Conservation (phyloP, 352 stramenopile genomes). For the Phytophthora tentaculata region DNA sequence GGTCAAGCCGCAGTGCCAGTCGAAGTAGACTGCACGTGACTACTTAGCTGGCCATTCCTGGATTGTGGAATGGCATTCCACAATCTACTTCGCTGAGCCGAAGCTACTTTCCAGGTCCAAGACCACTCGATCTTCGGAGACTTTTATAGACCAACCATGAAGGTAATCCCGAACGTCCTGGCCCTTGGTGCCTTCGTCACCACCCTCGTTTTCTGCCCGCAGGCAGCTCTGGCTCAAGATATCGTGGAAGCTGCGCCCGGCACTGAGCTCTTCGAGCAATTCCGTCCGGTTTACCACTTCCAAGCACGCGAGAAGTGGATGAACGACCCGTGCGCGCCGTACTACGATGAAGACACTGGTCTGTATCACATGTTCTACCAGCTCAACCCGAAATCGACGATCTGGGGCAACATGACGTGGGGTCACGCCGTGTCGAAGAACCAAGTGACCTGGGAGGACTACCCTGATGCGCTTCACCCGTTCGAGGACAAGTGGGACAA, state of each 20-base stretch:
- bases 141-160: too few relatives aligned
- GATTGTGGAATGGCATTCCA: too few relatives aligned
- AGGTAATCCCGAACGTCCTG: slow-evolving; percentile 27
- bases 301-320: slow-evolving; percentile 75
- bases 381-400: slow-evolving; percentile 61
- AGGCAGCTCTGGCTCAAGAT: slow-evolving; percentile 22
- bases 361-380: slow-evolving; percentile 88
- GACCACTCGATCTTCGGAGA: too few relatives aligned
- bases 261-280: slow-evolving; percentile 57
- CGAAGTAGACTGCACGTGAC: too few relatives aligned
- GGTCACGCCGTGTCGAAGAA: slow-evolving; percentile 75
- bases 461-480: slow-evolving; percentile 61
- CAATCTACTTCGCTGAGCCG: too few relatives aligned
- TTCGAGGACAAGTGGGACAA: slow-evolving; percentile 69
- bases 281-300: slow-evolving; percentile 71
- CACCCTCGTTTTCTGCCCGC: slow-evolving; percentile 20
- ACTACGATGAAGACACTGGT: slow-evolving; percentile 63
- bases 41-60: too few relatives aligned
- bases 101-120: too few relatives aligned
- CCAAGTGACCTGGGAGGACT: slow-evolving; percentile 75
- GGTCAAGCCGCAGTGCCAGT: too few relatives aligned
- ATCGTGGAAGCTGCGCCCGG: slow-evolving; percentile 40
- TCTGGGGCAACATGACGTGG: slow-evolving; percentile 82
- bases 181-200: slow-evolving; percentile 24
- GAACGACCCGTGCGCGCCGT: slow-evolving; percentile 84